Conservation (phyloP, 805 yeast genomes). For the Isabelozyma heimii region DNA sequence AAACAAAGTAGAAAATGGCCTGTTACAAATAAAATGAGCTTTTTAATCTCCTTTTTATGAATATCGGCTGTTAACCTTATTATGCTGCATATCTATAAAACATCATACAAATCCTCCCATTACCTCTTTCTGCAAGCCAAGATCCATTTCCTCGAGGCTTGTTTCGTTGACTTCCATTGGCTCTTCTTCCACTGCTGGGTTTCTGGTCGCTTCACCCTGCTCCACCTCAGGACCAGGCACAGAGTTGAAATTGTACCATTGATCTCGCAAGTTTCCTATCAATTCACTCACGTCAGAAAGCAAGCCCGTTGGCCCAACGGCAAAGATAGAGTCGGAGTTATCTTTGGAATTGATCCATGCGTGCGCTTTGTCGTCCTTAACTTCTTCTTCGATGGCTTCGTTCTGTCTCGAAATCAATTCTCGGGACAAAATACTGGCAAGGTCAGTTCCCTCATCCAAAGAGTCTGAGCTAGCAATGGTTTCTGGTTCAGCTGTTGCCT, state of each 20-base stretch:
- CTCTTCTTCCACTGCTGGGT: slow-evolving; percentile 1
- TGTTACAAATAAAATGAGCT: too few relatives aligned
- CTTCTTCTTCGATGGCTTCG: slow-evolving; percentile 27
- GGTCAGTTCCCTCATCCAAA: slow-evolving; percentile 24
- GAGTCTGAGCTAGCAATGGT: slow-evolving; percentile 14
- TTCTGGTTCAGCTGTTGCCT: slow-evolving; percentile 2
- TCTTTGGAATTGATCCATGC: slow-evolving; percentile 53
- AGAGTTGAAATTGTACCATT: slow-evolving; percentile 19
- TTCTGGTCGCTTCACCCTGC: neutral
- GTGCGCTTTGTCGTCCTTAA: slow-evolving; percentile 22
- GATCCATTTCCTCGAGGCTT: slow-evolving; percentile 6
- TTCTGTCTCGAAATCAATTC: slow-evolving; percentile 36
- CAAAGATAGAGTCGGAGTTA: slow-evolving; percentile 37
- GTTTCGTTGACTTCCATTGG: slow-evolving; percentile 1
- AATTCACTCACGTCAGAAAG: slow-evolving; percentile 62
- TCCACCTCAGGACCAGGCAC: neutral
- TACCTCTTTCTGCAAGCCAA: slow-evolving; percentile 10
- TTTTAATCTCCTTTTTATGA: too few relatives aligned
- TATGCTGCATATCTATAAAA: neutral
- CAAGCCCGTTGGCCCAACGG: slow-evolving; percentile 72
- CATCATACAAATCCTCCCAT: slow-evolving; percentile 21
- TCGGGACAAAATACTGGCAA: slow-evolving; percentile 28
- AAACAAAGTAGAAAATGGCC: too few relatives aligned
- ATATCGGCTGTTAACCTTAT: neutral
- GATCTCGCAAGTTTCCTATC: slow-evolving; percentile 45